Conservation (phyloP, 1,284 basidiomycete species). For the Meripilus lineatus region DNA sequence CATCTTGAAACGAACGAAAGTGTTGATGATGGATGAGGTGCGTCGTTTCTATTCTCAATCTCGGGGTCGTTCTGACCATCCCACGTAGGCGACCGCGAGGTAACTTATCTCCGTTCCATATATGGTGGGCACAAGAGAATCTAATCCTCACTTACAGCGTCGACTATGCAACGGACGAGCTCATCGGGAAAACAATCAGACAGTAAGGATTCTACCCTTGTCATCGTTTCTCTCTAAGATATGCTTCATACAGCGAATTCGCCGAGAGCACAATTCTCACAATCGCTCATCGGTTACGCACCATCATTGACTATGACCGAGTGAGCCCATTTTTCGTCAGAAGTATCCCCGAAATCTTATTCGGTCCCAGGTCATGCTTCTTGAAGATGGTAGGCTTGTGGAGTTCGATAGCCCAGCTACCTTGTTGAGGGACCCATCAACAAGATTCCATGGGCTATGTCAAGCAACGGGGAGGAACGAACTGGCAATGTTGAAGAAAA, state of each 20-base stretch:
- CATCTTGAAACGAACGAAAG: conserved; percentile 69
- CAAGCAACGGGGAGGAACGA: conserved; percentile 80
- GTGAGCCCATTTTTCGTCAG: conserved; percentile 28
- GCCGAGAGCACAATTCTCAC: conserved; percentile 51
- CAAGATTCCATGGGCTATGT: conserved; percentile 75
- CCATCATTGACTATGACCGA: conserved; percentile 56
- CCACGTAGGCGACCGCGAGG: conserved; percentile 59
- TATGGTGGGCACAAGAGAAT: too few relatives aligned
- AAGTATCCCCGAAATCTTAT: conserved; percentile 1
- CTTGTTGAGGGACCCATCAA: conserved; percentile 60
- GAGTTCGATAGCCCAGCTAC: conserved; percentile 78
- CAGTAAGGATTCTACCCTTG: conserved; percentile 41
- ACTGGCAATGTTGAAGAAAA: conserved; percentile 66
- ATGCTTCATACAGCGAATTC: conserved; percentile 37
- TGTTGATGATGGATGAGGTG: conserved; percentile 82
- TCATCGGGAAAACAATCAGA: conserved; percentile 70
- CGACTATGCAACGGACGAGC: conserved; percentile 74
- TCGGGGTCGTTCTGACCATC: conserved; percentile 2
- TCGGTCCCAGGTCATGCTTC: conserved; percentile 65
- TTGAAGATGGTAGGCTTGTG: conserved; percentile 81
- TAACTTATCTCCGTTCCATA: conserved; percentile 21
- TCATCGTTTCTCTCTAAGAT: conserved; percentile 11
- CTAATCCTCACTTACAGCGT: conserved; percentile 40
- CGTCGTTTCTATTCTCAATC: conserved; percentile 21
- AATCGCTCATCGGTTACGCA: conserved; percentile 64